Conservation (phyloP, 345 rosid genomes). For the Adansonia digitata region DNA sequence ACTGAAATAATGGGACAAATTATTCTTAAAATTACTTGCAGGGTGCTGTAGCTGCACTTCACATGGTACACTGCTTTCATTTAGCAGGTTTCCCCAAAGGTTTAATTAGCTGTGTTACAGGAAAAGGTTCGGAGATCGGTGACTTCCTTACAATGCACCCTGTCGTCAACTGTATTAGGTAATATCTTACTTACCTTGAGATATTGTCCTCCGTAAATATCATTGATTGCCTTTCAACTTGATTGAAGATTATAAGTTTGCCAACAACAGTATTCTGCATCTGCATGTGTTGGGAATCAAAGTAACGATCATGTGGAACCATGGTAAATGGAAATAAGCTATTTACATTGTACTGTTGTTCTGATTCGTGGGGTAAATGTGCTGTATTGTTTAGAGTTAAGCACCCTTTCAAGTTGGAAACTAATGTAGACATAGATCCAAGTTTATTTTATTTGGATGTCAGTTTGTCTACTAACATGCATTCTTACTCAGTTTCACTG, state of each 20-base stretch:
- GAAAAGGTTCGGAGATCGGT: constrained; percentile 96
- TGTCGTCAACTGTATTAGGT: constrained; percentile 91
- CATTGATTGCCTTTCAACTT: background rate
- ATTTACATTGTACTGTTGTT: background rate
- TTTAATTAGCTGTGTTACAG: constrained; percentile 81
- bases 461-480: background rate
- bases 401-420: background rate
- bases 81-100: constrained; percentile 97
- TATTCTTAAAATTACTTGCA: constrained; percentile 12
- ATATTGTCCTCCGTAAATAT: background rate
- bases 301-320: background rate
- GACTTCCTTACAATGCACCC: constrained; percentile 99
- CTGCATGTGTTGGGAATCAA: background rate
- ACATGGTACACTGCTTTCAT: constrained; percentile 97
- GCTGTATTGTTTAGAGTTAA: background rate
- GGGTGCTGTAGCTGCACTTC: constrained; percentile 97
- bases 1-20: background rate
- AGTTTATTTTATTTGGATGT: background rate
- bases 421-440: background rate
- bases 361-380: background rate
- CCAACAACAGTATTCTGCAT: background rate
- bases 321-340: background rate
- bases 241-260: background rate
- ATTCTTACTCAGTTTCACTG: constrained; percentile 64
- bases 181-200: background rate